Conservation (phyloP, 2,329 filamentous ascomycete species). For the Colletotrichum limetticola region DNA sequence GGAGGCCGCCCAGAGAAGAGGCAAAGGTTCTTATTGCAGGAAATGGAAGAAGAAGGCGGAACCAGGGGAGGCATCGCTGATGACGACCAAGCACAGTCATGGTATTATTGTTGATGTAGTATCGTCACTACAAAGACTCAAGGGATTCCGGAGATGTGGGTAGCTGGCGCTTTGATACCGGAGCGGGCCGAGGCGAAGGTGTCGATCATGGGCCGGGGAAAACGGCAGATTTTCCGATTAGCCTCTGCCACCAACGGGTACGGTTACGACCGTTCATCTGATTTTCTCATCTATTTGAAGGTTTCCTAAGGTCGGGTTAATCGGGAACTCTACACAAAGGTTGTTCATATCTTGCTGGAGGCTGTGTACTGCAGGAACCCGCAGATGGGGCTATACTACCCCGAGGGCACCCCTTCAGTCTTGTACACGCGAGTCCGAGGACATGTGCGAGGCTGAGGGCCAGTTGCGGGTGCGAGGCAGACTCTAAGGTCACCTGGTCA, state of each 20-base stretch:
- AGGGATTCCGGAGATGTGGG: slow-evolving; percentile 8
- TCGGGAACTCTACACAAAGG: background rate
- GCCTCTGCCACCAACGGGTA: background rate
- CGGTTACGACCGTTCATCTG: slow-evolving; percentile 17
- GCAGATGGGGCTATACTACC: background rate
- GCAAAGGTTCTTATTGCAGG: background rate
- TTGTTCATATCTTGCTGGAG: background rate
- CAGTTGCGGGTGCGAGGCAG: background rate
- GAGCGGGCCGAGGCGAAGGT: slow-evolving; percentile 23
- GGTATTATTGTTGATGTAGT: background rate
- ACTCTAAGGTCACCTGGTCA: background rate
- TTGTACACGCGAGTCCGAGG: background rate
- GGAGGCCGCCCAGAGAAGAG: background rate
- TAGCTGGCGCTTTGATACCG: slow-evolving; percentile 20
- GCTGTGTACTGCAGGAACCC: slow-evolving; percentile 13
- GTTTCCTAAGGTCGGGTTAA: background rate
- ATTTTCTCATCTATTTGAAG: slow-evolving; percentile 4
- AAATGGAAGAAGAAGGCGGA: background rate
- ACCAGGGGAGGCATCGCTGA: background rate
- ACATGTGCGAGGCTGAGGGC: background rate
- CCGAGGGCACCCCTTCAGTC: background rate
- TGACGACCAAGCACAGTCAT: background rate
- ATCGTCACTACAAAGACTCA: background rate
- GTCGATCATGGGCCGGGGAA: slow-evolving; percentile 15
- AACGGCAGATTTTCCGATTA: slow-evolving; percentile 22